These are phyloP conservation scores for Camelina sativa DNA, from an alignment of 345 rosid species.

Conservation along the genomic window DNA sequence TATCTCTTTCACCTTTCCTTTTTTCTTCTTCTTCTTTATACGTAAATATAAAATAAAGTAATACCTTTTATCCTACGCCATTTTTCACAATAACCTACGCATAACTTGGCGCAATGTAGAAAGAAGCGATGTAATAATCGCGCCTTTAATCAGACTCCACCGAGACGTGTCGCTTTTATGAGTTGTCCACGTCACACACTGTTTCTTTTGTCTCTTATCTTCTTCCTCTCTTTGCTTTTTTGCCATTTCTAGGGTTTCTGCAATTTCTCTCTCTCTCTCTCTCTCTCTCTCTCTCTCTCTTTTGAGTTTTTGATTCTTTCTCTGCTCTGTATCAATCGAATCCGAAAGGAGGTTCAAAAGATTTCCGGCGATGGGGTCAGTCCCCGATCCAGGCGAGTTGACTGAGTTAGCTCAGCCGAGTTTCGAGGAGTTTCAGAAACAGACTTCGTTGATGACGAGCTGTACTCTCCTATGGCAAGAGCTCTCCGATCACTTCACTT, in stretches of 20 bases:
- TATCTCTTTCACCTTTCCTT: constrained; percentile 24
- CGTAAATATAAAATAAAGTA: constrained; percentile 49
- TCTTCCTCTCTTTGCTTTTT: constrained; percentile 21
- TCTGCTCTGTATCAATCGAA: constrained; percentile 1
- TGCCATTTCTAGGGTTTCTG: constrained; percentile 49
- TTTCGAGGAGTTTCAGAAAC: constrained; percentile 96
- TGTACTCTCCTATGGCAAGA: constrained; percentile 98
- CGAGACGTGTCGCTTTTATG: constrained; percentile 51
- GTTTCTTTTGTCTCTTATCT: constrained; percentile 39
- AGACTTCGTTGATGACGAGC: constrained; percentile 94
- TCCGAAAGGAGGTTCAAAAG: not conserved
- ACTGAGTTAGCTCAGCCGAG: constrained; percentile 78
- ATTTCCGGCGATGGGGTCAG: constrained; percentile 75
- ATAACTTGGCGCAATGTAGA: constrained; percentile 46
- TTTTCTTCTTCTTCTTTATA: constrained; percentile 38
- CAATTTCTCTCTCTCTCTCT: constrained; percentile 33
- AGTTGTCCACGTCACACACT: constrained; percentile 59
- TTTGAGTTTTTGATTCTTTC: constrained; percentile 4
- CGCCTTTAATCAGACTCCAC: constrained; percentile 43
- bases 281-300: constrained; percentile 13
- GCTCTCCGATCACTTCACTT: constrained; percentile 94
- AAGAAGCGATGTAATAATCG: not conserved
- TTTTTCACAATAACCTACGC: constrained; percentile 37
- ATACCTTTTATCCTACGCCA: constrained; percentile 41
- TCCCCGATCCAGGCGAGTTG: constrained; percentile 94